phyloP scores from a whole-genome alignment of 2,329 filamentous ascomycete genomes.

The Lasiodiplodia sp. region DNA sequence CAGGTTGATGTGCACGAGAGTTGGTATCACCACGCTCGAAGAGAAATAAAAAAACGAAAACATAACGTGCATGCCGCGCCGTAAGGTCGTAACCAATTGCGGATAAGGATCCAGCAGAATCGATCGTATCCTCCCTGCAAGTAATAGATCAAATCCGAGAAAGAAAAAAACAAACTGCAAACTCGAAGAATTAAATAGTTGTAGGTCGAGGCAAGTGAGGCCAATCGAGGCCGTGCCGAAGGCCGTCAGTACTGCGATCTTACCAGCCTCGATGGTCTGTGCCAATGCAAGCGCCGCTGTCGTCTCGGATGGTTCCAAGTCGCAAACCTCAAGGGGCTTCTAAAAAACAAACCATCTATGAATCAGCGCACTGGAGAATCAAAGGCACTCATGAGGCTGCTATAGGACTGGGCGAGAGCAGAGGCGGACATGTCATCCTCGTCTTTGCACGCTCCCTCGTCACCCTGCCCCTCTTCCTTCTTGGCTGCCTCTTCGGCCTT shows the following conservation, averaged over 20 bases:
- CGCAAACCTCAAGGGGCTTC: slow-evolving; percentile 14
- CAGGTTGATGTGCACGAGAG: background rate
- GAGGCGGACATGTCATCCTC: slow-evolving; percentile 26
- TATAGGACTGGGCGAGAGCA: slow-evolving; percentile 2
- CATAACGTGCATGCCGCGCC: slow-evolving; percentile 28
- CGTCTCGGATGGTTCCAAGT: slow-evolving; percentile 24
- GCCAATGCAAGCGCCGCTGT: slow-evolving; percentile 16
- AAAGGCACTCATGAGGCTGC: slow-evolving; percentile 15
- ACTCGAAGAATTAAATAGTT: background rate
- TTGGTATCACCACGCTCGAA: background rate
- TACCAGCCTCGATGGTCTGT: slow-evolving; percentile 3
- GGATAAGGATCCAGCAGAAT: slow-evolving; percentile 6
- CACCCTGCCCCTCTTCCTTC: slow-evolving; percentile 14
- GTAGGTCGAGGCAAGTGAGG: background rate
- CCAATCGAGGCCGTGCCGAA: background rate
- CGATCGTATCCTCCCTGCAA: slow-evolving; percentile 14
- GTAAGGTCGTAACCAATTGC: slow-evolving; percentile 26
- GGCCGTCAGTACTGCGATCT: background rate
- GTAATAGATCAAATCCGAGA: background rate
- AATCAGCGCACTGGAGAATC: slow-evolving; percentile 16
- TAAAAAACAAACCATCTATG: background rate
- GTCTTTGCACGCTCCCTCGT: background rate
- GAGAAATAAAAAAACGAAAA: slow-evolving; percentile 10
- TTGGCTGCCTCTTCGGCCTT: slow-evolving; percentile 16
- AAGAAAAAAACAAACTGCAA: background rate